Conservation (phyloP, 306 rosid species). For the Rubus idaeus region DNA sequence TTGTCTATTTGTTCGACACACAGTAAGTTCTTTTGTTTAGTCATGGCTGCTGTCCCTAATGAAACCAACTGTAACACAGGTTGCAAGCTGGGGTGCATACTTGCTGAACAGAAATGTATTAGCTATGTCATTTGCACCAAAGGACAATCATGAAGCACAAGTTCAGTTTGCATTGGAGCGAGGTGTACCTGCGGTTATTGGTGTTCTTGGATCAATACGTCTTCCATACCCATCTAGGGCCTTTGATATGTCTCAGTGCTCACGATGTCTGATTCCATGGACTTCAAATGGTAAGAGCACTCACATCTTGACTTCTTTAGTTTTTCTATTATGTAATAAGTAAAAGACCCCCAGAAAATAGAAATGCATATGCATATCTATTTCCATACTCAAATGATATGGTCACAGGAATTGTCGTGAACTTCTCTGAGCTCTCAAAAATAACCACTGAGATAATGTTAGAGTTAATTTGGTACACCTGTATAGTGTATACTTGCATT, state of each 20-base stretch:
- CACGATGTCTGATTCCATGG: slow-evolving; percentile 96
- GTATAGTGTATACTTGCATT: background rate
- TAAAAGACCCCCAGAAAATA: background rate
- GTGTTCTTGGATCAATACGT: slow-evolving; percentile 82
- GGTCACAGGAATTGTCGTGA: background rate
- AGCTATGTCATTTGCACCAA: slow-evolving; percentile 94
- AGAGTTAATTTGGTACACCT: background rate
- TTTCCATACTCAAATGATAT: background rate
- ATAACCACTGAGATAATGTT: slow-evolving; percentile 5
- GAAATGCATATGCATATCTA: background rate
- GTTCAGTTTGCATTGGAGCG: slow-evolving; percentile 96
- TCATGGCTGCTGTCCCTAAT: slow-evolving; percentile 36
- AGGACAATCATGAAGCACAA: slow-evolving; percentile 99
- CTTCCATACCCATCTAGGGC: slow-evolving; percentile 95
- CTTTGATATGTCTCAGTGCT: slow-evolving; percentile 98
- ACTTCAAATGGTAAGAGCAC: slow-evolving; percentile 67
- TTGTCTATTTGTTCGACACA: slow-evolving; percentile 24
- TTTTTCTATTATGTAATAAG: background rate
- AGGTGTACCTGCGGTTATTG: slow-evolving; percentile 93
- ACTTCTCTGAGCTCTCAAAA: background rate
- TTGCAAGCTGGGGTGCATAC: slow-evolving; percentile 99
- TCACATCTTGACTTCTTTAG: slow-evolving; percentile 15
- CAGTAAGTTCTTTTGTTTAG: slow-evolving; percentile 10
- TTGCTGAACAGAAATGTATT: slow-evolving; percentile 81
- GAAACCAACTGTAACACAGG: slow-evolving; percentile 50